A percentile compares a stretch with the other conserved stretches of the same genome.
Conservation (phyloP, 2,329 filamentous ascomycete species). For the Diaporthe velutina region DNA sequence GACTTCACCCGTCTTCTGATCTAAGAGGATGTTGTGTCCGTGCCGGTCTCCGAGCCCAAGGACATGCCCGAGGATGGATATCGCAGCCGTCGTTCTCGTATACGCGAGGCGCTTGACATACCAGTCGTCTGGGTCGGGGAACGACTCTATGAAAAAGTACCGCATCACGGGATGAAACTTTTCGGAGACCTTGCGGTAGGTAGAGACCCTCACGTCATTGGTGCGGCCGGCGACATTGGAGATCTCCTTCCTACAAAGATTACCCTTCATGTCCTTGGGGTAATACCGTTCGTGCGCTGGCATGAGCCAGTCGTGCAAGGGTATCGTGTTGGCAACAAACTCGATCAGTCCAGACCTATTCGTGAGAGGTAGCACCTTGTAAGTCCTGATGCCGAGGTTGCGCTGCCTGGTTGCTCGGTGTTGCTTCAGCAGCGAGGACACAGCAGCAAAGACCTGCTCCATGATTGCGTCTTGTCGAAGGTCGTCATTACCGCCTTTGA, state of each 20-base stretch:
- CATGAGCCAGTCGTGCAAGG: constrained; percentile 91
- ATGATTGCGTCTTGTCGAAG: constrained; percentile 97
- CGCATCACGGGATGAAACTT: constrained; percentile 93
- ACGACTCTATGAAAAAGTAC: constrained; percentile 97
- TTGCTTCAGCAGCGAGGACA: constrained; percentile 88
- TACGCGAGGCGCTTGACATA: constrained; percentile 91
- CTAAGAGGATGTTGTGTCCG: constrained; percentile 95
- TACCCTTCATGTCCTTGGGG: constrained; percentile 84
- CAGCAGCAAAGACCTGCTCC: constrained; percentile 99
- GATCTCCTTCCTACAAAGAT: constrained; percentile 84
- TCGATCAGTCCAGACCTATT: constrained; percentile 92
- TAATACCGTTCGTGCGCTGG: constrained; percentile 90
- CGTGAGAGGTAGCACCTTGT: constrained; percentile 94
- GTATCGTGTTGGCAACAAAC: constrained; percentile 94
- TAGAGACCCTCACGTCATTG: constrained; percentile 77
- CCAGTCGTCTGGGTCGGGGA: constrained; percentile 95
- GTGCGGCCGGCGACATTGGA: constrained; percentile 77
- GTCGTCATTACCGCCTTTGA: constrained; percentile 97
- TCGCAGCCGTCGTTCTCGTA: constrained; percentile 91
- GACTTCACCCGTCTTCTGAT: constrained; percentile 89
- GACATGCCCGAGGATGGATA: constrained; percentile 94
- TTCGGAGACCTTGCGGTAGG: constrained; percentile 83
- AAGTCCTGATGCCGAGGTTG: constrained; percentile 91
- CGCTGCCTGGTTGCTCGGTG: constrained; percentile 90
- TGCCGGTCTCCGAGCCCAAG: constrained; percentile 94